Conservation (phyloP, 345 rosid species). For the Acer yangbiense region DNA sequence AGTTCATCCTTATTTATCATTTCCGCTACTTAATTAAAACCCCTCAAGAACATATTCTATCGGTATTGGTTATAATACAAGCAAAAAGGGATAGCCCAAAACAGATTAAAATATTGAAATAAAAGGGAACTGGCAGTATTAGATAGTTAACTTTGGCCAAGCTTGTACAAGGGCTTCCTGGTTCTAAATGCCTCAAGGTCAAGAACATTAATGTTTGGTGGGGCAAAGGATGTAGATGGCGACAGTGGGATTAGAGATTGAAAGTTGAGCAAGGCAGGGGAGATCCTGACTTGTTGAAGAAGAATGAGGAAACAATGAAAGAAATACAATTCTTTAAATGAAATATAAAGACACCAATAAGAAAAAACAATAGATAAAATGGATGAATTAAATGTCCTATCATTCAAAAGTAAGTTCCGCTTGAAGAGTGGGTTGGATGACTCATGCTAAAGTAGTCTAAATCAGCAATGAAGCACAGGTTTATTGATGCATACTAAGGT, state of each 20-base stretch:
- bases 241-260: background rate
- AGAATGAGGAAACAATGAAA: background rate
- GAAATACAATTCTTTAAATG: background rate
- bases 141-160: background rate
- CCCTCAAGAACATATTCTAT: background rate
- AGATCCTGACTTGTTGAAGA: background rate
- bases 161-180: background rate
- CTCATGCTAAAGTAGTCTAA: too few relatives aligned
- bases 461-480: too few relatives aligned
- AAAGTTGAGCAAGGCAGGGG: background rate
- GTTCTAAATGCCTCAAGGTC: background rate
- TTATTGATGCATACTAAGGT: too few relatives aligned
- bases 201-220: too few relatives aligned
- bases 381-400: too few relatives aligned
- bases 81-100: background rate
- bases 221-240: background rate
- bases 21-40: background rate
- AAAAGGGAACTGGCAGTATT: background rate
- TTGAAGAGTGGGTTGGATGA: too few relatives aligned
- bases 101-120: background rate
- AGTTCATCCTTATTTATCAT: background rate
- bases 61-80: background rate
- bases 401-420: too few relatives aligned
- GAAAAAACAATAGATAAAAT: too few relatives aligned
- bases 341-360: background rate